A percentile compares a stretch with the other conserved stretches of the same genome.
These are phyloP conservation scores for Diospyros lotus DNA, from an alignment of 148 eudicot genomes.

Conservation along the genomic window DNA sequence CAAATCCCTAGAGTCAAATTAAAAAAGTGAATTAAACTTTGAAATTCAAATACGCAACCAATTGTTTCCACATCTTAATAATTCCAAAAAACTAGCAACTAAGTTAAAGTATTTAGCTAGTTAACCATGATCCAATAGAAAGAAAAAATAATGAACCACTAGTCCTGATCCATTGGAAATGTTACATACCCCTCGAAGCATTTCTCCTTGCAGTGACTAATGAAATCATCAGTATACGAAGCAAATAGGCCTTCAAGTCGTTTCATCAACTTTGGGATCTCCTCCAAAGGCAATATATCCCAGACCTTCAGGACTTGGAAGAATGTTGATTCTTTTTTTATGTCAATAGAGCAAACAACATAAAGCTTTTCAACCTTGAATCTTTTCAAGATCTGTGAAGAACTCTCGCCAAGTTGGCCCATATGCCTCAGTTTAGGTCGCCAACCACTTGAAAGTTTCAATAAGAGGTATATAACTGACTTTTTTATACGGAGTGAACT, in stretches of 20 bases:
- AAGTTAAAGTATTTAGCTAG: not conserved
- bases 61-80: no score
- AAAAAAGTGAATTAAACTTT: not conserved
- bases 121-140: not conserved
- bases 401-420: slow-evolving; percentile 11
- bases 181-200: not conserved
- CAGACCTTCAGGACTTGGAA: slow-evolving; percentile 30
- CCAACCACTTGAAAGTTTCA: slow-evolving; percentile 31
- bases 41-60: no score
- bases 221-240: slow-evolving; percentile 42
- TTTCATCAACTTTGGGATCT: slow-evolving; percentile 40
- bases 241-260: not conserved
- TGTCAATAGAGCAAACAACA: no score
- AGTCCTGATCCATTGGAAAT: no score
- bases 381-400: slow-evolving; percentile 12
- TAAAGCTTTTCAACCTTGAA: slow-evolving; percentile 31
- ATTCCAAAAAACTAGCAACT: no score
- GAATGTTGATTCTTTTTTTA: slow-evolving; percentile 2
- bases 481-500: slow-evolving; percentile 9
- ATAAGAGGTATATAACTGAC: slow-evolving; percentile 26
- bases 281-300: slow-evolving; percentile 22
- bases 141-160: no score
- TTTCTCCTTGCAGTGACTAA: slow-evolving; percentile 37
- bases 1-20: slow-evolving; percentile 27
- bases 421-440: slow-evolving; percentile 16